A percentile compares a stretch with the other conserved stretches of the same genome.
Conservation (phyloP, 1,139 yeast genomes). For the Sugiyamaella pinicola region DNA sequence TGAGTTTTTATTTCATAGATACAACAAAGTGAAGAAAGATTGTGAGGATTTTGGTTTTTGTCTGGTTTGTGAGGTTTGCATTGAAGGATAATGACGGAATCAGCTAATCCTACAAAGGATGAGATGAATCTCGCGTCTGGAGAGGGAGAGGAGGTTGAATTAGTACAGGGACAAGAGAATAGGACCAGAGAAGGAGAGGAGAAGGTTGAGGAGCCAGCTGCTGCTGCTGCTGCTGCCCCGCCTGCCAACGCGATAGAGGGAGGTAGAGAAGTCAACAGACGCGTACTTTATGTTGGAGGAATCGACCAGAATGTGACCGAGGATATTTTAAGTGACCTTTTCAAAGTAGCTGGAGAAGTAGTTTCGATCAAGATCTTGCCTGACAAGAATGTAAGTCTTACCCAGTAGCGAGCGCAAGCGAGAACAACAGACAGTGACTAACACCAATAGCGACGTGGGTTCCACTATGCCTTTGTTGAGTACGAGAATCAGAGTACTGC, state of each 20-base stretch:
- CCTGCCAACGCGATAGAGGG: constrained; percentile 75
- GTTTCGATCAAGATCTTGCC: constrained; percentile 56
- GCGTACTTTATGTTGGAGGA: constrained; percentile 76
- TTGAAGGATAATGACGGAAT: constrained; percentile 7
- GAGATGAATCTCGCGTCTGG: background rate
- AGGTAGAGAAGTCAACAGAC: constrained; percentile 76
- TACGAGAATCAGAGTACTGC: constrained; percentile 63
- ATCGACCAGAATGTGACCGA: constrained; percentile 68
- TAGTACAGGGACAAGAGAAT: background rate
- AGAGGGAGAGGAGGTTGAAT: constrained; percentile 1
- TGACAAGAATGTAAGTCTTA: constrained; percentile 62
- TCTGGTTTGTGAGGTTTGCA: background rate
- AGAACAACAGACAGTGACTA: background rate
- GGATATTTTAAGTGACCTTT: constrained; percentile 60
- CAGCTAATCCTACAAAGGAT: constrained; percentile 9
- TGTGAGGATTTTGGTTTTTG: background rate
- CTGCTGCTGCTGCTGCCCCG: constrained; percentile 26
- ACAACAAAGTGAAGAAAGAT: background rate
- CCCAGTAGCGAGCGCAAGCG: background rate
- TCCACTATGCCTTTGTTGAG: constrained; percentile 84
- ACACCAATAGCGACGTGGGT: constrained; percentile 51
- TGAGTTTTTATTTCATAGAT: background rate
- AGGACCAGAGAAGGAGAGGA: background rate
- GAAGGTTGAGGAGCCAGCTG: background rate
- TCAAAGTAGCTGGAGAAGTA: constrained; percentile 60